Percentiles rank a stretch among this genome's conserved stretches.
phyloP scores from a whole-genome alignment of 2,329 filamentous ascomycete genomes.

The Diaporthe ampelina region DNA sequence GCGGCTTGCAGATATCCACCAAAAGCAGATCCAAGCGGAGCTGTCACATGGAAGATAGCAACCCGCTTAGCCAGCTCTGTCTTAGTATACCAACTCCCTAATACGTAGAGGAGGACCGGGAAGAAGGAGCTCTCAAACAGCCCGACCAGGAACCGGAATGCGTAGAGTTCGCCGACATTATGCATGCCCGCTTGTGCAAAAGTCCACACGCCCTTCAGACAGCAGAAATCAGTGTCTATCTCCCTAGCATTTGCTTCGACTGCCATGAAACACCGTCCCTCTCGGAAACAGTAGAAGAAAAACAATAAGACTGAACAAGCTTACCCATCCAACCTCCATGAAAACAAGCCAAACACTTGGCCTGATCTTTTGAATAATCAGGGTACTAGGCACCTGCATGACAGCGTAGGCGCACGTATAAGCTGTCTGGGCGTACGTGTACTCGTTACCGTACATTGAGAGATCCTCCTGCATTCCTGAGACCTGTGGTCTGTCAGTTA shows the following conservation, averaged over 20 bases:
- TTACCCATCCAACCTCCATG: slow-evolving; percentile 49
- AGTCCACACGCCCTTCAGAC: slow-evolving; percentile 44
- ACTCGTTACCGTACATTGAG: slow-evolving; percentile 45
- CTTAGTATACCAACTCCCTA: slow-evolving; percentile 51
- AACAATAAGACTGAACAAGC: no score
- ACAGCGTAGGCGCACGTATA: slow-evolving; percentile 47
- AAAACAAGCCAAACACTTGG: slow-evolving; percentile 50
- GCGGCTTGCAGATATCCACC: slow-evolving; percentile 51
- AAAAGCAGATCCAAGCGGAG: slow-evolving; percentile 47
- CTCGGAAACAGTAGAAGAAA: no score
- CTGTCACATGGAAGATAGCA: slow-evolving; percentile 48
- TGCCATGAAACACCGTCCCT: no score
- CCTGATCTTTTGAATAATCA: slow-evolving; percentile 49
- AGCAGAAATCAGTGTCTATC: background rate
- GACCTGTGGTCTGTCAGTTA: no score
- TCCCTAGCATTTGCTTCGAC: no score
- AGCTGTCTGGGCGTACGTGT: slow-evolving; percentile 45
- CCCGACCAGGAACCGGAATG: slow-evolving; percentile 51
- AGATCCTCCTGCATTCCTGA: slow-evolving; percentile 47
- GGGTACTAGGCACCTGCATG: slow-evolving; percentile 51
- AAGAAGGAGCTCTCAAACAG: slow-evolving; percentile 50
- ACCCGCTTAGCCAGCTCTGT: slow-evolving; percentile 49
- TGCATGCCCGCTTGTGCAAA: slow-evolving; percentile 48
- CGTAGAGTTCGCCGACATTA: slow-evolving; percentile 47
- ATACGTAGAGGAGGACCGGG: slow-evolving; percentile 48